A percentile compares a stretch with the other conserved stretches of the same genome.
Evolutionary conservation across 2,329 filamentous ascomycete genomes (phyloP).

Genomic region (Fusarium sp.): DNA sequence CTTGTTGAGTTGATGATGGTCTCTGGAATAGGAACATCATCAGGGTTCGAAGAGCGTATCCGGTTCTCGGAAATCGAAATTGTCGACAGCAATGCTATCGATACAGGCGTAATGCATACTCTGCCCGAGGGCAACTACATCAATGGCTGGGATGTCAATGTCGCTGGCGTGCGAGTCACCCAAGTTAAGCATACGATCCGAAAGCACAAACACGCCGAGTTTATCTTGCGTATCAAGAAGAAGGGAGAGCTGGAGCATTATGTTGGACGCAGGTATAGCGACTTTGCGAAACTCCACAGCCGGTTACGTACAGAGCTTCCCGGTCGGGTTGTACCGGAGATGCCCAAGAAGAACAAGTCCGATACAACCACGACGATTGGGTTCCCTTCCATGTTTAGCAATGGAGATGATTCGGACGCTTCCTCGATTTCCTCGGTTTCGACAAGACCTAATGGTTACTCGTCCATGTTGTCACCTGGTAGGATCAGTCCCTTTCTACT

Average conservation of each 20-base stretch:
- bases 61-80: slow-evolving; percentile 97
- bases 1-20: slow-evolving; percentile 99
- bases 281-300: slow-evolving; percentile 85
- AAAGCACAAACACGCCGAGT: slow-evolving; percentile 94
- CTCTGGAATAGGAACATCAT: slow-evolving; percentile 93
- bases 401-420: slow-evolving; percentile 76
- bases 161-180: slow-evolving; percentile 86
- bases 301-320: slow-evolving; percentile 86
- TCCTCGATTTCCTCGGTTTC: slow-evolving; percentile 86
- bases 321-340: slow-evolving; percentile 85
- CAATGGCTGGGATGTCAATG: slow-evolving; percentile 95
- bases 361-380: slow-evolving; percentile 73
- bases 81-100: slow-evolving; percentile 91
- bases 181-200: slow-evolving; percentile 87
- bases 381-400: slow-evolving; percentile 66
- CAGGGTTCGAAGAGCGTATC: slow-evolving; percentile 97
- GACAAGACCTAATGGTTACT: slow-evolving; percentile 61
- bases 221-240: slow-evolving; percentile 86
- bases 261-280: slow-evolving; percentile 87
- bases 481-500: background rate
- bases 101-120: slow-evolving; percentile 87
- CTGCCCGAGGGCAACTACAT: slow-evolving; percentile 91
- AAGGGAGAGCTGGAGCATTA: slow-evolving; percentile 81
- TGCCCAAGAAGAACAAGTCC: slow-evolving; percentile 93
- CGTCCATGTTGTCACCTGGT: slow-evolving; percentile 50